Evolutionary conservation across 2,329 filamentous ascomycete genomes (phyloP), one percentile per base, ranked within the genome.

Genomic region (Xylaria sp.): DNA sequence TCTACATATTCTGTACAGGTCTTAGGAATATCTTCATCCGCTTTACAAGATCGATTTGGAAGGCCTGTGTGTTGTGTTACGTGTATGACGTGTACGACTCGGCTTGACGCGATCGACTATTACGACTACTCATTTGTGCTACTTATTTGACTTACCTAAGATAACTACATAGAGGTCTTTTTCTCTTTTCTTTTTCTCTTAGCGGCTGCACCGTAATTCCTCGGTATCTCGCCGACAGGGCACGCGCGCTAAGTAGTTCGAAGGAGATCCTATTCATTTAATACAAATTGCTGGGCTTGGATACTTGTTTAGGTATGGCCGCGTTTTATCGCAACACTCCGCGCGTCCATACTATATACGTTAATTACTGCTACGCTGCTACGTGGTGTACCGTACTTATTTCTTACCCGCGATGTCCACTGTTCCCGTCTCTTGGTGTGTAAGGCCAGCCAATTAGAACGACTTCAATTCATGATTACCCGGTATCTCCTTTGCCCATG

Each of bases 401-500:
- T 21, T 27, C 24, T 27, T 27, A 27, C 24, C 24, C 24, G 24
- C 24, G 4, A 27, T 27, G 24, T 27, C 24, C 24, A 48, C 19
- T 19, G 30, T 32, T 61, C 48, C 59, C 34, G 36, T 53, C 36
- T 47, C 11, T 36, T 34, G 32, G 27, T 51, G 53, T 48, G 32
- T 63, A 63, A 30, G 60, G 65, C 59, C 53, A 59, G 12, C 59
- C 65, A 67, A 67, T 63, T 47, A 67, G 1, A 21, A 19, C 24
- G 19, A 21, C 27, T 27, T 27, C 8, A 32, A 55, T 55, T 17
- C 27, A 12, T 12, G 11, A 42, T 36, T 27, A 47, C 32, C 32
- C 51, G 42, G 56, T 56, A 32, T 50, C 32, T 34, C 14, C 5
- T 24, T 12, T 4, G 57, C 39, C 11, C 7, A 36, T 36, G 57